Base-by-base conservation (phyloP, 208 protist genomes). In the Porcisia hertigi region DNA sequence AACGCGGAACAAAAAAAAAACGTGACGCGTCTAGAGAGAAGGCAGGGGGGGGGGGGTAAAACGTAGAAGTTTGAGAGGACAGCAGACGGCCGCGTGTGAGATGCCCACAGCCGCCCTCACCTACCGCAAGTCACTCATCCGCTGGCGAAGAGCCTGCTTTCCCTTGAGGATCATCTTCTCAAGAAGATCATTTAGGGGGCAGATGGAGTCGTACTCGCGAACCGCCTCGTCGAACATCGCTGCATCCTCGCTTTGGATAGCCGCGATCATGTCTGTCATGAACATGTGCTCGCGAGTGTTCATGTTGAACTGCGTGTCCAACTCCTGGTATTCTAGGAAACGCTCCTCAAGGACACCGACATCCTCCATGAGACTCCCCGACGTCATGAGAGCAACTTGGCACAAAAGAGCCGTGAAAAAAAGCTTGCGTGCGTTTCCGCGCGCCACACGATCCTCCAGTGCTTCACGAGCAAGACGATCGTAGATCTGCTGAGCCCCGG, bases 231-330 rank as follows among this genome's bases (percentile, higher is more conserved):
- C 88, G 79, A 93, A 92, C 53, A 80, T 86, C 59, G 83, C 86
- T 18, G 77, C 65, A 55, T 88, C 83, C 65, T 94, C 88, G 54
- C 73, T 57, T 60, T 91, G 82, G 23, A 97, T 88, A 4, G 93
- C 93, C 16, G 92, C 89, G 69, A 96, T 92, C 58, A 97, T 52
- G 41, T 83, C 90, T 8, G 80, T 83, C 34, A 97, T 92, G 57
- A 96, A 81, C 89, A 97, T 96, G 81, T 95, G 86, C 86, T 97
- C 91, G 69, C 91, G 91, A 0, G 91, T 96, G 74, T 91, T 59
- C 39, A 82, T 75, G 77, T 91, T 95, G 81, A 97, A 96, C 86
- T 96, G 93, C 45, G 88, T 91, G 76, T 97, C 93, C 39, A 97
- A 79, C 58, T 92, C 86, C 73, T 97, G 91, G 64, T 92, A 96